A percentile compares a stretch with the other conserved stretches of the same genome.
Conservation (phyloP, 306 rosid species). For the Begonia masoniana region DNA sequence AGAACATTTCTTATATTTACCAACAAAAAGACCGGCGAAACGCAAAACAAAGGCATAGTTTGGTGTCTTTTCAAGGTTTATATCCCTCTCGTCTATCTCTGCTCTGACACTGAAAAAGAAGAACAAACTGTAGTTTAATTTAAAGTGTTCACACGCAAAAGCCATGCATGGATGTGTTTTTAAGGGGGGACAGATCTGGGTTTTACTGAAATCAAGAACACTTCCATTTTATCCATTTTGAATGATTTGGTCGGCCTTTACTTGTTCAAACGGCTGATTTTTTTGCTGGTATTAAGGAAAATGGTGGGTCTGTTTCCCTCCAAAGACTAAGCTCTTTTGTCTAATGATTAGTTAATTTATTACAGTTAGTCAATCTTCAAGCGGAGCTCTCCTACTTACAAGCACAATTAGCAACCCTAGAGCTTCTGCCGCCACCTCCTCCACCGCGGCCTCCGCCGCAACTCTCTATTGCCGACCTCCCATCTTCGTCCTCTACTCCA, state of each 20-base stretch:
- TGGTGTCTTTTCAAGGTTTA: no score
- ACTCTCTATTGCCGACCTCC: slow-evolving; percentile 45
- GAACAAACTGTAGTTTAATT: no score
- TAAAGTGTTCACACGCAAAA: no score
- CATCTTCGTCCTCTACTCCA: slow-evolving; percentile 27
- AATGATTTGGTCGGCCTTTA: slow-evolving; percentile 48
- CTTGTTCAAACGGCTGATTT: slow-evolving; percentile 12
- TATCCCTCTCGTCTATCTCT: no score
- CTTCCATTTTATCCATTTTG: slow-evolving; percentile 4
- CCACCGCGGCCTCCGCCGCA: slow-evolving; percentile 26
- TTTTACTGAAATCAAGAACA: slow-evolving; percentile 46
- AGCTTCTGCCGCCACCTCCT: slow-evolving; percentile 52
- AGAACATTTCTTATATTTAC: no score
- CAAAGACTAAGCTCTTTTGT: slow-evolving; percentile 18
- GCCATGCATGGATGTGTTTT: no score
- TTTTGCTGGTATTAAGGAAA: slow-evolving; percentile 53
- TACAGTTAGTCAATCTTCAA: slow-evolving; percentile 70
- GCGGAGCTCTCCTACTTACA: slow-evolving; percentile 80
- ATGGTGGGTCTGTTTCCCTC: slow-evolving; percentile 61
- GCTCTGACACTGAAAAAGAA: no score
- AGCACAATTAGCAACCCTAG: slow-evolving; percentile 64
- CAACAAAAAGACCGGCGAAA: no score
- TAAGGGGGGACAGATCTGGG: not conserved
- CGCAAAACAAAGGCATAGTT: no score
- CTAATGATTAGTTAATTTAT: slow-evolving; percentile 1